These are phyloP conservation scores for Hyaloperonospora brassicae DNA, from an alignment of 352 stramenopile genomes.

Conservation along the genomic window DNA sequence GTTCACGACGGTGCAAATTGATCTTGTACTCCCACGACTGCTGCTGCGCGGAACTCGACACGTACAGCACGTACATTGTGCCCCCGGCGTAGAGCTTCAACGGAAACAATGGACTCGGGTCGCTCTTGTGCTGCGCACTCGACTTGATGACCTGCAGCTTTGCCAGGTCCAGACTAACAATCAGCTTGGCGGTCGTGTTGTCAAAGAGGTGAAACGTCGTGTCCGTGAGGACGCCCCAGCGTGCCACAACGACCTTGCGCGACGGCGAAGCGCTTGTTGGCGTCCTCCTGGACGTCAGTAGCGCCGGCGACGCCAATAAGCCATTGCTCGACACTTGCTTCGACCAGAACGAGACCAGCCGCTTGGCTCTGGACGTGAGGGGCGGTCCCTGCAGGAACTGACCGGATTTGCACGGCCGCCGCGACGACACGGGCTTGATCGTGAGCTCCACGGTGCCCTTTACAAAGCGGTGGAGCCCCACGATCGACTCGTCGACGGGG, in stretches of 20 bases:
- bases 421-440: conserved; percentile 50
- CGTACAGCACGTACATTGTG: conserved; percentile 65
- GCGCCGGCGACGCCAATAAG: conserved; percentile 31
- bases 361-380: conserved; percentile 30
- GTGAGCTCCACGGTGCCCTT: conserved; percentile 47
- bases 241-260: conserved; percentile 53
- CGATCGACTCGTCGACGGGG: conserved; percentile 57
- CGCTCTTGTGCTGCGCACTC: conserved; percentile 33
- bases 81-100: conserved; percentile 67
- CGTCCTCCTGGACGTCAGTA: conserved; percentile 28
- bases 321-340: conserved; percentile 36
- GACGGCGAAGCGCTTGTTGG: conserved; percentile 38
- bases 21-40: conserved; percentile 79
- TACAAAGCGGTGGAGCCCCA: conserved; percentile 61
- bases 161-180: conserved; percentile 62
- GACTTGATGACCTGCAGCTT: conserved; percentile 76
- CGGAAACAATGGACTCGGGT: conserved; percentile 50
- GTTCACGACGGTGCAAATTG: conserved; percentile 53
- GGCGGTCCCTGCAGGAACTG: conserved; percentile 63
- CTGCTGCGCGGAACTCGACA: conserved; percentile 70
- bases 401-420: conserved; percentile 58
- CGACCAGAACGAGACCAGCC: conserved; percentile 61
- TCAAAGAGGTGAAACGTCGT: conserved; percentile 74
- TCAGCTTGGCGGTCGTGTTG: conserved; percentile 60
- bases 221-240: conserved; percentile 75